Conservation (phyloP, 1,139 yeast species). For the Taiozyma sp. region DNA sequence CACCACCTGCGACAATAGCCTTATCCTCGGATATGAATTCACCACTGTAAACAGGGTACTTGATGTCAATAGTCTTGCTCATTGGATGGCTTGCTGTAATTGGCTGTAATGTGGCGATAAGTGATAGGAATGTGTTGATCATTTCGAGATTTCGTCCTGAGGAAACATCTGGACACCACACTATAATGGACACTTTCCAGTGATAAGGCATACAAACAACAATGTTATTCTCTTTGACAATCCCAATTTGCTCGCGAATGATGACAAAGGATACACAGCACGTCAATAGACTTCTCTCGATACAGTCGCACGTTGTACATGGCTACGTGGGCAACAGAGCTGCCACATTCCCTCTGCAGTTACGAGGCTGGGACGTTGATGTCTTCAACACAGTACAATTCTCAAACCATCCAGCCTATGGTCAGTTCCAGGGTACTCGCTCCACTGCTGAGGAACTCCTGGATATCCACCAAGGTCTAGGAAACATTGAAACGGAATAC, state of each 20-base stretch:
- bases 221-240: background rate
- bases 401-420: conserved; percentile 67
- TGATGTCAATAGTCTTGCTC: conserved; percentile 36
- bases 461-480: conserved; percentile 30
- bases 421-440: conserved; percentile 35
- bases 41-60: conserved; percentile 81
- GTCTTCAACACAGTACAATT: conserved; percentile 56
- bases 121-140: background rate
- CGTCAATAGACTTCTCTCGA: conserved; percentile 24
- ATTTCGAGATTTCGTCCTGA: background rate
- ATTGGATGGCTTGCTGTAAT: conserved; percentile 18
- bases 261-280: conserved; percentile 1
- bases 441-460: conserved; percentile 24
- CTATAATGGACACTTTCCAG: background rate
- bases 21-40: conserved; percentile 59
- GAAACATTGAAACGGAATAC: conserved; percentile 30
- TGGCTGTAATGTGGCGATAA: background rate
- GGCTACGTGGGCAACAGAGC: conserved; percentile 65
- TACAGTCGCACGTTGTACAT: conserved; percentile 64
- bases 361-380: conserved; percentile 63
- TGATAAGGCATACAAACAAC: conserved; percentile 1
- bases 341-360: conserved; percentile 57
- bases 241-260: background rate
- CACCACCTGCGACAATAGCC: conserved; percentile 83
- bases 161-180: background rate